Base-by-base conservation (phyloP, 768 basidiomycete genomes). In the Kwoniella newhampshirensis region DNA sequence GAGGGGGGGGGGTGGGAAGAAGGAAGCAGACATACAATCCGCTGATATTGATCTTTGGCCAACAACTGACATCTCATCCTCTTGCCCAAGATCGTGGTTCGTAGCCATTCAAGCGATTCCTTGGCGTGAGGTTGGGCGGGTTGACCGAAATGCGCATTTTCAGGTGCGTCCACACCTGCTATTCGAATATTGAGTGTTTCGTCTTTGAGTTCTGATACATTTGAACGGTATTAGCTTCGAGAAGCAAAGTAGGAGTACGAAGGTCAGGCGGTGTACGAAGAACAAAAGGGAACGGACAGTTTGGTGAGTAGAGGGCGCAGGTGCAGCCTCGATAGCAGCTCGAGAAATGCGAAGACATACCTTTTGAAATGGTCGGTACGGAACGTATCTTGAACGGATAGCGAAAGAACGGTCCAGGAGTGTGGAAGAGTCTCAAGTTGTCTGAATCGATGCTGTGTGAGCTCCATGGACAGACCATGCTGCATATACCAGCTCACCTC, bases 121-220 rank as follows among this genome's bases (percentile, higher is more conserved):
- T 77, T 75, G 0, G 86, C 78, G 54, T 85, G 86, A 0, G 86
- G 85, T 68, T 96, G 92, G 0, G 83, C 83, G 9, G 85, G 83
- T 47, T 85, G 83, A 20, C 93, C 93, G 62, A 91, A 94, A 74
- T 96, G 88, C 0, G 85, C 80, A n/a, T 80, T 82, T 81, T 98
- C 93, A 0, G 93, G 93, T 0, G 93, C 93, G 71, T 98, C 93
- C 4, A 91, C 85, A 0, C 90, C 93, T 13, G 89, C 89, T 26
- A 98, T 83, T 13, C 93, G 85, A 26, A 98, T 84, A 67, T 89
- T 87, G 17, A 97, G 80, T 1, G 93, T 96, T 64, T 90, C 79
- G 59, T 86, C 83, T 70, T 84, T 88, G 44, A 93, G 79, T 0
- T 84, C 91, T 90, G 61, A n/a, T n/a, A n/a, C n/a, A n/a, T n/a